Evolutionary conservation across 1,139 yeast species (phyloP).

Genomic region (Pichia norvegensis): DNA sequence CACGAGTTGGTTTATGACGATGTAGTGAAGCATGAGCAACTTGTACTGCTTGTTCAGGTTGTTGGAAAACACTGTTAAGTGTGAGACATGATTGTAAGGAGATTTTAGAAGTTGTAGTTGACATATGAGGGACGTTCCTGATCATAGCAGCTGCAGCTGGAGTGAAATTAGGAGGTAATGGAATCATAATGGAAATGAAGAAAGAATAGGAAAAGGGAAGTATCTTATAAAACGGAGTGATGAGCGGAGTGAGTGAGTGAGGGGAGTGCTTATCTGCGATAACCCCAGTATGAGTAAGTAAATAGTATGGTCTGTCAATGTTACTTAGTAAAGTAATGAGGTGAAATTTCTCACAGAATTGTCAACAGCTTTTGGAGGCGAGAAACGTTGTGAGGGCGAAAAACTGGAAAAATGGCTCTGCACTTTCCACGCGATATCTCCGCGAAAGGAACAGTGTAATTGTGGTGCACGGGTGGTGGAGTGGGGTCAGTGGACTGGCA

Average conservation of each 20-base stretch:
- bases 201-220: background rate
- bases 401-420: background rate
- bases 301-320: background rate
- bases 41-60: constrained; percentile 7
- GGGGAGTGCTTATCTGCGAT: background rate
- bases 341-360: too few species aligned
- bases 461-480: too few species aligned
- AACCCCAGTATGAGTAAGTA: background rate
- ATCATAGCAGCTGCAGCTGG: constrained; percentile 14
- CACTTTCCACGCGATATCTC: constrained; percentile 3
- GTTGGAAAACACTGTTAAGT: constrained; percentile 17
- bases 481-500: too few species aligned
- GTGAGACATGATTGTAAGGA: constrained; percentile 20
- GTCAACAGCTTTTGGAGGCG: too few species aligned
- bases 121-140: constrained; percentile 19
- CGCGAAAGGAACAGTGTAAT: too few species aligned
- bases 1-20: background rate
- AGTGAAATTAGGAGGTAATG: constrained; percentile 2
- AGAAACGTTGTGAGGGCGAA: background rate
- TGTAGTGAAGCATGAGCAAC: background rate
- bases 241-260: background rate
- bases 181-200: constrained; percentile 1
- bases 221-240: background rate
- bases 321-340: background rate
- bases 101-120: constrained; percentile 11